phyloP scores from a whole-genome alignment of 108 stramenopile genomes.

The Fragilaria crotonensis region DNA sequence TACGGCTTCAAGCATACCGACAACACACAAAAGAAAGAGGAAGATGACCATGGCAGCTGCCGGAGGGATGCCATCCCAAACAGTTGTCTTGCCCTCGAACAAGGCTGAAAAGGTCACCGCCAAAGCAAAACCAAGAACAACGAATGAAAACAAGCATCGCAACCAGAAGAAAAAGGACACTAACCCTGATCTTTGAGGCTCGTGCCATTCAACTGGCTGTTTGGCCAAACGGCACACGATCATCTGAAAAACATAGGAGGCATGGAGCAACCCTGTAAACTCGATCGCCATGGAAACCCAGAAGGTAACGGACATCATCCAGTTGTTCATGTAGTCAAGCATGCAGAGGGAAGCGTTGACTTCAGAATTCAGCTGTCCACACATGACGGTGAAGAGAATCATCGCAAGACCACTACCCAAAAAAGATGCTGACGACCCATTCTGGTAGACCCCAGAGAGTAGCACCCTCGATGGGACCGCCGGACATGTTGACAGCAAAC shows the following conservation, averaged over 20 bases:
- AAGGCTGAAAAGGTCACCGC: slow-evolving; percentile 59
- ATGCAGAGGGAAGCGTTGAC: slow-evolving; percentile 67
- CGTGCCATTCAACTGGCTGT: slow-evolving; percentile 65
- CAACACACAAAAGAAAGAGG: slow-evolving; percentile 50
- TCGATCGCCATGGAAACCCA: slow-evolving; percentile 50
- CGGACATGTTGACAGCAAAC: too few species aligned
- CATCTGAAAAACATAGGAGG: too few species aligned
- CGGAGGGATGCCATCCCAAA: too few species aligned
- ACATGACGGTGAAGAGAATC: slow-evolving; percentile 37
- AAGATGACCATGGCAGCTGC: slow-evolving; percentile 40
- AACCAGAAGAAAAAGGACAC: too few species aligned
- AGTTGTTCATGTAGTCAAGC: slow-evolving; percentile 80
- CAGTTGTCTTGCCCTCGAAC: too few species aligned
- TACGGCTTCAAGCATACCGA: slow-evolving; percentile 68
- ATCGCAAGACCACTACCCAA: slow-evolving; percentile 42
- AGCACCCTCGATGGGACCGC: too few species aligned
- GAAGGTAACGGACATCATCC: slow-evolving; percentile 57
- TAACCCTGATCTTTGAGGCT: slow-evolving; percentile 29
- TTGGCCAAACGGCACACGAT: slow-evolving; percentile 20
- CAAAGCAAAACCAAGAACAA: slow-evolving; percentile 53
- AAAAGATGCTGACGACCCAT: too few species aligned
- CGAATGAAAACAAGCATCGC: too few species aligned
- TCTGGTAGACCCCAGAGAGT: too few species aligned
- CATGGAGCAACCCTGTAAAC: slow-evolving; percentile 55
- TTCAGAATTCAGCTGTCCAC: slow-evolving; percentile 46